A percentile compares a stretch with the other conserved stretches of the same genome.
phyloP scores from a whole-genome alignment of 176 grass and related monocot genomes.

The Alloteropsis semialata region DNA sequence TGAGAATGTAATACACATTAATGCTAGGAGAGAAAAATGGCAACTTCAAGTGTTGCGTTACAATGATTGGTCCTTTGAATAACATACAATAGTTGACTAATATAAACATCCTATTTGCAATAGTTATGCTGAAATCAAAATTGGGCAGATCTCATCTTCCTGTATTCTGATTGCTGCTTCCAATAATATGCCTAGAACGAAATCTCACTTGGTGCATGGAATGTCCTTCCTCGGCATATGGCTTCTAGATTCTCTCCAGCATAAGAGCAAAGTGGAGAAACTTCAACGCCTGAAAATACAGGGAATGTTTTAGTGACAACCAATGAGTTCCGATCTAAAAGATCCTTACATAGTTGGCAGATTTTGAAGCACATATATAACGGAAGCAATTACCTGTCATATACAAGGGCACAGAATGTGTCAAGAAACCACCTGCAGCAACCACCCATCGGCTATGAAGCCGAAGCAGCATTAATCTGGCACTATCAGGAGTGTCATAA shows the following conservation, averaged over 20 bases:
- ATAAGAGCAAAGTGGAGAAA: constrained; percentile 86
- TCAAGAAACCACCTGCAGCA: constrained; percentile 89
- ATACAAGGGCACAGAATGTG: constrained; percentile 80
- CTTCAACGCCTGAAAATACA: constrained; percentile 59
- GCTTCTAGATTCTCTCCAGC: constrained; percentile 79
- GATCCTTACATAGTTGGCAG: background rate
- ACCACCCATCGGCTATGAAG: constrained; percentile 95
- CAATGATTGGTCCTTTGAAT: background rate
- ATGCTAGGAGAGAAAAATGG: background rate
- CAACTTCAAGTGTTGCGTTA: constrained; percentile 16
- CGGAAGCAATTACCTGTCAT: constrained; percentile 64
- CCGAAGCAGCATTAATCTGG: constrained; percentile 79
- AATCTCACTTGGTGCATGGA: constrained; percentile 89
- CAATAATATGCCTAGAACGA: constrained; percentile 41
- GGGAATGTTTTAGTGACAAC: background rate
- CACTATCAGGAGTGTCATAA: constrained; percentile 82
- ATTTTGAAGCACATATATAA: background rate
- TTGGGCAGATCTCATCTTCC: background rate
- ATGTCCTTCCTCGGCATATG: constrained; percentile 69
- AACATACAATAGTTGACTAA: constrained; percentile 29
- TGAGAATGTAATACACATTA: background rate
- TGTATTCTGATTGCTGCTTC: constrained; percentile 23
- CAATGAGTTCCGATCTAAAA: background rate
- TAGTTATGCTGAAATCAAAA: constrained; percentile 26
- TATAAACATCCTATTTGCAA: constrained; percentile 47